phyloP scores from a whole-genome alignment of 2,329 filamentous ascomycete species.

The Didymella pinodella region DNA sequence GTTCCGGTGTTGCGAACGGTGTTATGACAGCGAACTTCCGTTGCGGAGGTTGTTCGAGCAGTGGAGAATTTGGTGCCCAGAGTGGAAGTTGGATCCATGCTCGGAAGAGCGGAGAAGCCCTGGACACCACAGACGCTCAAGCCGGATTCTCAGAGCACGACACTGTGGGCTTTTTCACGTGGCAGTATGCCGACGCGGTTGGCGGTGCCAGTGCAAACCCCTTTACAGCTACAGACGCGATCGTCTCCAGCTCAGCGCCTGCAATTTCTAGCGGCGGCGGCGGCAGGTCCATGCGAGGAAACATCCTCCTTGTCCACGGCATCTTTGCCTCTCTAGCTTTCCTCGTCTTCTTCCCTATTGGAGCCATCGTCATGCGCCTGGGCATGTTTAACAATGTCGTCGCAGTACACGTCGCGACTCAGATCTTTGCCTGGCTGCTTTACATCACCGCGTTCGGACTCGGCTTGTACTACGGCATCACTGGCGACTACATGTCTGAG shows the following conservation, averaged over 20 bases:
- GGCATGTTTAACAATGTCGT: conserved; percentile 48
- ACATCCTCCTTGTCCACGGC: conserved; percentile 45
- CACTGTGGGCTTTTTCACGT: conserved; percentile 12
- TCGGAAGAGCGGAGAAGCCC: conserved; percentile 50
- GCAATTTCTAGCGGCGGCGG: neutral
- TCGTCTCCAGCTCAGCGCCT: conserved; percentile 24
- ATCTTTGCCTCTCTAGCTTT: conserved; percentile 49
- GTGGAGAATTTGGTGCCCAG: conserved; percentile 53
- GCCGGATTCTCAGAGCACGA: conserved; percentile 10
- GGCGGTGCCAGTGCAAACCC: conserved; percentile 23
- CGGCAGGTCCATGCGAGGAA: conserved; percentile 4
- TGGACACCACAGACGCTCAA: conserved; percentile 52
- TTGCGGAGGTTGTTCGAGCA: conserved; percentile 55
- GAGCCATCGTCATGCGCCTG: conserved; percentile 51
- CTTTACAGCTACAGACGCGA: conserved; percentile 13
- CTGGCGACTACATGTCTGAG: conserved; percentile 38
- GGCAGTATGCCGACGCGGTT: conserved; percentile 18
- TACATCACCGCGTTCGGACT: conserved; percentile 58
- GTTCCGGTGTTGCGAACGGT: conserved; percentile 63
- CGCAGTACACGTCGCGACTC: conserved; percentile 53
- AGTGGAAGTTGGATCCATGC: conserved; percentile 59
- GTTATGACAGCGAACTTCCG: conserved; percentile 68
- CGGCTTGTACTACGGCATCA: conserved; percentile 57
- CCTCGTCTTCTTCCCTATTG: conserved; percentile 51
- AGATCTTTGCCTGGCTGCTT: conserved; percentile 56